A percentile compares a stretch with the other conserved stretches of the same genome.
Conservation (phyloP, 345 rosid genomes). For the Combretum micranthum region DNA sequence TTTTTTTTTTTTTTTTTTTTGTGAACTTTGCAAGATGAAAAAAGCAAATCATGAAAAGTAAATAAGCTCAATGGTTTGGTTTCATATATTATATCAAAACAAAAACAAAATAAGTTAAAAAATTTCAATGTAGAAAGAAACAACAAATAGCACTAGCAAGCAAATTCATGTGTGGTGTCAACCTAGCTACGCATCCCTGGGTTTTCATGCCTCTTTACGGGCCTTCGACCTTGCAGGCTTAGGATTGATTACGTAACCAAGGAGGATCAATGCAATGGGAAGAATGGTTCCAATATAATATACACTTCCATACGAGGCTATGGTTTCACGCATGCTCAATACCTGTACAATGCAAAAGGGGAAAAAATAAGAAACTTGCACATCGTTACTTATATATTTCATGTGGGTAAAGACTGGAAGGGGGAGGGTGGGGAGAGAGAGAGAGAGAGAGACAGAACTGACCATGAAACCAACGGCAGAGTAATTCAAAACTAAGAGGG, state of each 20-base stretch:
- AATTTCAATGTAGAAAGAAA: not conserved
- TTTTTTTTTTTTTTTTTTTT: no score
- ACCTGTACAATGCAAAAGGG: constrained; percentile 37
- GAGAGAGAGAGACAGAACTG: constrained; percentile 16
- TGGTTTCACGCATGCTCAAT: constrained; percentile 64
- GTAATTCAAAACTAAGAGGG: constrained; percentile 70
- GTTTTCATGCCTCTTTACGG: constrained; percentile 27
- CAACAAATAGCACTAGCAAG: no score
- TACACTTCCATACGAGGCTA: constrained; percentile 67
- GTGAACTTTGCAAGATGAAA: no score
- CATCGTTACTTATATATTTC: constrained; percentile 1
- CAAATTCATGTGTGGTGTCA: no score
- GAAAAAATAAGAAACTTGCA: constrained; percentile 4
- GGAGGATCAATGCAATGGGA: constrained; percentile 54
- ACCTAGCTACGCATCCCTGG: no score
- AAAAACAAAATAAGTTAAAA: no score
- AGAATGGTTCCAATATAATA: constrained; percentile 71
- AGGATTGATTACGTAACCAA: constrained; percentile 56
- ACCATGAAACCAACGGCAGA: constrained; percentile 95
- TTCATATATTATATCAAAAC: no score
- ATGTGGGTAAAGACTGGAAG: not conserved
- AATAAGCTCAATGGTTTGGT: not conserved
- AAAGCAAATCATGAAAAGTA: not conserved
- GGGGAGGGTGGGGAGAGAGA: not conserved
- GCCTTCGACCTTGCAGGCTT: constrained; percentile 59